Evolutionary conservation across 2,329 filamentous ascomycete species (phyloP).

Genomic region (Dissoconium aciculare): DNA sequence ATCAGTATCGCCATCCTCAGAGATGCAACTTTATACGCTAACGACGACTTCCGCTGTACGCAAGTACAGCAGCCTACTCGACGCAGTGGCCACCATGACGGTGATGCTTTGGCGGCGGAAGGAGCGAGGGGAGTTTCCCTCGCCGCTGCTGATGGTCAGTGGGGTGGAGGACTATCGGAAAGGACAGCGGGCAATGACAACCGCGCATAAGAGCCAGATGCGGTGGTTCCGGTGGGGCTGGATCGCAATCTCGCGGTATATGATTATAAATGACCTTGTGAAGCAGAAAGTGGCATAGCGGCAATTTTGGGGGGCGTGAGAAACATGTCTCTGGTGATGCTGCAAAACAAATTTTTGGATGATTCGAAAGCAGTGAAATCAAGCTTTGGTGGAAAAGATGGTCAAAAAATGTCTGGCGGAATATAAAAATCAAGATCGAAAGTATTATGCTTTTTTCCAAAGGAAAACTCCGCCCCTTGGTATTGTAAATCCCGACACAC

Average conservation of each 20-base stretch:
- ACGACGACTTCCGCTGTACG: conserved; percentile 55
- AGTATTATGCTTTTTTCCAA: no score
- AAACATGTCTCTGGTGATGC: no score
- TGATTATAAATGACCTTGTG: conserved; percentile 82
- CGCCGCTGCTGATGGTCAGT: conserved; percentile 55
- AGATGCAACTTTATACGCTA: conserved; percentile 77
- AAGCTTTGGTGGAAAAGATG: no score
- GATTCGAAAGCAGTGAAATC: no score
- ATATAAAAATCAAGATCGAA: no score
- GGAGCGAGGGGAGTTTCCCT: conserved; percentile 40
- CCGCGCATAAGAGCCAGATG: conserved; percentile 90
- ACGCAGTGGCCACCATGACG: conserved; percentile 54
- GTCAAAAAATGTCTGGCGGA: no score
- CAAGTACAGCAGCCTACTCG: conserved; percentile 69
- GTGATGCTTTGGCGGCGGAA: conserved; percentile 35
- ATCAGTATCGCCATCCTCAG: conserved; percentile 53
- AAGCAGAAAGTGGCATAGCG: conserved; percentile 33
- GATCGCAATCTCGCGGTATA: conserved; percentile 83
- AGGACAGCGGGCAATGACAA: conserved; percentile 76
- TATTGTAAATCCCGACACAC: no score
- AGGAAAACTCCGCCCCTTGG: no score
- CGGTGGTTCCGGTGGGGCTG: conserved; percentile 95
- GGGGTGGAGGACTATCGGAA: conserved; percentile 46
- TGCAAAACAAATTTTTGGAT: no score
- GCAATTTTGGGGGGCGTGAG: no score